phyloP scores from a whole-genome alignment of 164 flowering plant species.

The Nymphaea colorata region DNA sequence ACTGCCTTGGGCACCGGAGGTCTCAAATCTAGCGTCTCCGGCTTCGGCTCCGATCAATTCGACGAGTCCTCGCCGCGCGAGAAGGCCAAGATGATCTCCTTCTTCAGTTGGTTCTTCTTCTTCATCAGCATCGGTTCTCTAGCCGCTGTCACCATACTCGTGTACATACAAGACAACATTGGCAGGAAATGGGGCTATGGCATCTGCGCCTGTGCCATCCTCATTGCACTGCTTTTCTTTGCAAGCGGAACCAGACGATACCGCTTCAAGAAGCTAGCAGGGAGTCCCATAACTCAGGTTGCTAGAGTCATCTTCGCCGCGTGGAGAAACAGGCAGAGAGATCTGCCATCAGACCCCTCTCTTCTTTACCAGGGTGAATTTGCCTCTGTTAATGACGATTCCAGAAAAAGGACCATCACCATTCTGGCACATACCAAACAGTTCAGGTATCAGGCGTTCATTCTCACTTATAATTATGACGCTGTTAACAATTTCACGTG shows the following conservation, averaged over 20 bases:
- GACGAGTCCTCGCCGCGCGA: constrained; percentile 54
- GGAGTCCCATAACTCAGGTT: constrained; percentile 81
- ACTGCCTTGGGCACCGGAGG: constrained; percentile 96
- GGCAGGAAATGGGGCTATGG: constrained; percentile 91
- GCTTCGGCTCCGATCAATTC: constrained; percentile 93
- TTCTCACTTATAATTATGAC: background rate
- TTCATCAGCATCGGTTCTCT: constrained; percentile 77
- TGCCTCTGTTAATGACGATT: background rate
- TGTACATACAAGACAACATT: constrained; percentile 73
- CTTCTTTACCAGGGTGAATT: constrained; percentile 12
- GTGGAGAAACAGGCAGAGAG: constrained; percentile 45
- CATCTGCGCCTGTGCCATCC: constrained; percentile 50
- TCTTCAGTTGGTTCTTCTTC: constrained; percentile 98
- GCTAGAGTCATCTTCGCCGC: constrained; percentile 60
- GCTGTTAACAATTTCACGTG: background rate
- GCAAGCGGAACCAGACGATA: constrained; percentile 57
- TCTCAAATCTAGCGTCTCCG: constrained; percentile 85
- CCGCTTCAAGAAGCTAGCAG: constrained; percentile 79
- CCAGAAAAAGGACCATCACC: constrained; percentile 41
- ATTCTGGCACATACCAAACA: constrained; percentile 65
- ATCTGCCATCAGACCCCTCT: constrained; percentile 57
- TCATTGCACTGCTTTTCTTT: constrained; percentile 38
- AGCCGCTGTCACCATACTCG: constrained; percentile 66
- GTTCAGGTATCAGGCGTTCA: constrained; percentile 45
- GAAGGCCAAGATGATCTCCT: constrained; percentile 37